Evolutionary conservation across 345 rosid species (phyloP), one percentile per base, ranked within the genome.

Genomic region (Ailanthus altissimus): DNA sequence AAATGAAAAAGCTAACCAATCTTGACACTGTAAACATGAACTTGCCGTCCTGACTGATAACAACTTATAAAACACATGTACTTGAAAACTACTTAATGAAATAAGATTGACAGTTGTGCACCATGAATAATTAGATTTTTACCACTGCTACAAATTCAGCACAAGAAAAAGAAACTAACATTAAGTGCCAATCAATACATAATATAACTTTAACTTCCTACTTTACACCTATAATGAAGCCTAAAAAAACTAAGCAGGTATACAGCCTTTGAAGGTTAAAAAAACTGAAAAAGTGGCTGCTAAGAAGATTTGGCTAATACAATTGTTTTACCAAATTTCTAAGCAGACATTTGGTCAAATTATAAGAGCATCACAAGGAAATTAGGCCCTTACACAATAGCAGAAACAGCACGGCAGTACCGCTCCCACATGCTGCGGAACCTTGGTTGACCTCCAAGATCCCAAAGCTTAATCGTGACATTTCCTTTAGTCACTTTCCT

Each of bases 361-460:
- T 11, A 67, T 21, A 58, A 74, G 70, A n/a, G 3, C 49, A 57
- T 59, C 61, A 51, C 65, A 45, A 4, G 20, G 61, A 40, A 76
- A 69, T 23, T 26, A 75, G 81, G 63, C 71, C 15, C 79, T 75
- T 90, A 93, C 98, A 91, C 97, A 67, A 93, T 91, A 12, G 98
- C 94, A 68, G 97, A 91, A 81, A 91, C 97, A 38, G 97, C 88
- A 80, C 97, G 98, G 45, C 97, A 93, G 61, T 93, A 93, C 36
- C 98, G 86, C 84, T 93, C 97, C 98, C 97, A 93, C 98, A 93
- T 93, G 70, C 98, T 91, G 82, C 98, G 97, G 80, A 93, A 91
- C 83, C 98, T 88, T 65, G 98, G 98, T 77, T 92, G 92, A 85
- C 98, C 98, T 75, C 98, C 98, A 42, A 90, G 97, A 86, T 93